A percentile compares a stretch with the other conserved stretches of the same genome.
Conservation (phyloP, 2,329 filamentous ascomycete species). For the Penicillium sp. region DNA sequence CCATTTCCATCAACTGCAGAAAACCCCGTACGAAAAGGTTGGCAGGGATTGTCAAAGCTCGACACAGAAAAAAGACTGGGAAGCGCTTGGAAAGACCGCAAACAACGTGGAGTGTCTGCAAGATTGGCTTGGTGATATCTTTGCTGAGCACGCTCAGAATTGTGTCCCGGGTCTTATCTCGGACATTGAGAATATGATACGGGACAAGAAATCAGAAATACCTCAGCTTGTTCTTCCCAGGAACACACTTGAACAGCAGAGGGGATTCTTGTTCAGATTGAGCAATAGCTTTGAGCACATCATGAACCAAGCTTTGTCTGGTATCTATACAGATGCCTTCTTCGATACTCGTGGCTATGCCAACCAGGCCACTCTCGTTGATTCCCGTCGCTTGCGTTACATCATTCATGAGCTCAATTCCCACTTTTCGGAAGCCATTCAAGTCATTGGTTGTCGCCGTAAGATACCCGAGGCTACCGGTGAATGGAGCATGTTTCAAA, state of each 20-base stretch:
- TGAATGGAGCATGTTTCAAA: not conserved
- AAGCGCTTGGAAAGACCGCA: not conserved
- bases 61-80: slow-evolving; percentile 32
- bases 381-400: slow-evolving; percentile 31
- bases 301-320: not conserved
- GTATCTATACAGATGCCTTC: not conserved
- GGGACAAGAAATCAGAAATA: slow-evolving; percentile 31
- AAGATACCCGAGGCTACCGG: not conserved
- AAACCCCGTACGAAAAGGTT: not conserved
- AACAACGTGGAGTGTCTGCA: not conserved
- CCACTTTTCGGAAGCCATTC: slow-evolving; percentile 30
- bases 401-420: slow-evolving; percentile 28
- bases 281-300: not conserved
- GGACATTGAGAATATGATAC: not conserved
- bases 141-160: not conserved
- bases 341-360: not conserved
- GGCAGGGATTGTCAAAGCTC: not conserved
- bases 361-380: slow-evolving; percentile 14
- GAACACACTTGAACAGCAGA: slow-evolving; percentile 25
- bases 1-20: not conserved
- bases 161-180: not conserved
- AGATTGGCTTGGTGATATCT: not conserved
- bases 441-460: slow-evolving; percentile 12
- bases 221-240: slow-evolving; percentile 27
- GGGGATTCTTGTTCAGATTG: slow-evolving; percentile 29